Percentiles rank a stretch among this genome's conserved stretches.
These are phyloP conservation scores for Calycina herbarum DNA, from an alignment of 2,329 filamentous ascomycete genomes.

Conservation along the genomic window DNA sequence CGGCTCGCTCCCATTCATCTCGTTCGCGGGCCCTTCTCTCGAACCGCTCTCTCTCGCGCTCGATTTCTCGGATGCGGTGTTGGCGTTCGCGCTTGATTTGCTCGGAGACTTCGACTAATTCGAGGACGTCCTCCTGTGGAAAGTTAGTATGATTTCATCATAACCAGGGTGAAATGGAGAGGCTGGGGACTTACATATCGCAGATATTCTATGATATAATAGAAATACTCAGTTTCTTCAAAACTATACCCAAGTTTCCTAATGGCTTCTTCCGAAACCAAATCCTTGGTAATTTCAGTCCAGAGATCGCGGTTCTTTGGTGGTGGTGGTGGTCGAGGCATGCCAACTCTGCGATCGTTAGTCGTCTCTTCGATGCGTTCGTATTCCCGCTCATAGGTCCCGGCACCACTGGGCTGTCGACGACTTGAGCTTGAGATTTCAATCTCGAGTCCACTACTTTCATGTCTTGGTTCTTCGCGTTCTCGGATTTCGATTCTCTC, in stretches of 20 bases:
- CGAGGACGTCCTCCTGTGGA: constrained; percentile 77
- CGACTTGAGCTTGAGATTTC: constrained; percentile 30
- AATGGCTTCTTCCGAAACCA: constrained; percentile 84
- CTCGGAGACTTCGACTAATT: constrained; percentile 79
- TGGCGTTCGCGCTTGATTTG: constrained; percentile 69
- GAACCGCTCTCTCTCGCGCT: constrained; percentile 55
- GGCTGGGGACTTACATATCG: constrained; percentile 67
- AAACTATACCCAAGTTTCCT: constrained; percentile 82
- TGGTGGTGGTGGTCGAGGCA: constrained; percentile 30
- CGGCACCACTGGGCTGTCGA: constrained; percentile 15
- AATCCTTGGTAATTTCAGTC: constrained; percentile 95
- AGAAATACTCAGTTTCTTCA: constrained; percentile 86
- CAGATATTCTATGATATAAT: constrained; percentile 90
- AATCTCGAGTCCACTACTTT: constrained; percentile 32
- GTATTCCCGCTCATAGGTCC: constrained; percentile 36
- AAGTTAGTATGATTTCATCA: constrained; percentile 37
- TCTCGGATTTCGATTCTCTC: constrained; percentile 30
- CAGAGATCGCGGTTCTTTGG: constrained; percentile 66
- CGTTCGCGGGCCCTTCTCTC: constrained; percentile 50
- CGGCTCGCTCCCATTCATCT: constrained; percentile 40
- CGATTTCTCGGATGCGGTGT: constrained; percentile 52
- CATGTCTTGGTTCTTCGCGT: constrained; percentile 27
- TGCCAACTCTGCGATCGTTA: constrained; percentile 47
- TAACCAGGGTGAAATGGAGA: background rate
- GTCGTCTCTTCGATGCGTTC: constrained; percentile 55